Conservation (phyloP, 2,329 filamentous ascomycete genomes). For the Ophiostoma triangulosporum region DNA sequence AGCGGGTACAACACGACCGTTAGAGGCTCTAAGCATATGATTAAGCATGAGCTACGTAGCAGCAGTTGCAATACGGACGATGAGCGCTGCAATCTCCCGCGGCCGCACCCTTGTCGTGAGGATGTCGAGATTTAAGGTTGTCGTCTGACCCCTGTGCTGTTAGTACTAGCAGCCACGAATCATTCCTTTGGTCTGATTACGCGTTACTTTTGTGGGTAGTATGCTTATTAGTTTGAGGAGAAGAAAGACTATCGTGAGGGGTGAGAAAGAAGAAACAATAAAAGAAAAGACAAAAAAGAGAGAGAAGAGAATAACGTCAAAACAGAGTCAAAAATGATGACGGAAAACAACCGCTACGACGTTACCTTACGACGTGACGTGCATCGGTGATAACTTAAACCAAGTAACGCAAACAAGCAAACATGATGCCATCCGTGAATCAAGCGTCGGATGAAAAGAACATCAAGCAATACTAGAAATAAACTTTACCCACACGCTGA, state of each 20-base stretch:
- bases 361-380: no score
- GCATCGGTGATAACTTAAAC: neutral
- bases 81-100: no score
- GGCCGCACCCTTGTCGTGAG: no score
- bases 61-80: no score
- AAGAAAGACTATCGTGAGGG: neutral
- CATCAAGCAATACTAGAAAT: neutral
- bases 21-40: conserved; percentile 1
- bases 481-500: conserved; percentile 10
- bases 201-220: no score
- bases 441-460: neutral
- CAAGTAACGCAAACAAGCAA: neutral
- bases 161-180: no score
- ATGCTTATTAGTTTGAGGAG: neutral
- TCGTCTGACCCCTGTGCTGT: no score
- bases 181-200: no score
- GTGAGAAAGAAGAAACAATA: no score
- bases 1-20: neutral
- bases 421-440: neutral
- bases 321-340: neutral
- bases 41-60: no score
- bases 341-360: neutral
- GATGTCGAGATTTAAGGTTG: no score
- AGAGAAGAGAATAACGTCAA: neutral
- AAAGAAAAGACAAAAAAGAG: neutral